Base-by-base conservation (phyloP, 352 stramenopile species). In the Halophytophthora polymorphica region DNA sequence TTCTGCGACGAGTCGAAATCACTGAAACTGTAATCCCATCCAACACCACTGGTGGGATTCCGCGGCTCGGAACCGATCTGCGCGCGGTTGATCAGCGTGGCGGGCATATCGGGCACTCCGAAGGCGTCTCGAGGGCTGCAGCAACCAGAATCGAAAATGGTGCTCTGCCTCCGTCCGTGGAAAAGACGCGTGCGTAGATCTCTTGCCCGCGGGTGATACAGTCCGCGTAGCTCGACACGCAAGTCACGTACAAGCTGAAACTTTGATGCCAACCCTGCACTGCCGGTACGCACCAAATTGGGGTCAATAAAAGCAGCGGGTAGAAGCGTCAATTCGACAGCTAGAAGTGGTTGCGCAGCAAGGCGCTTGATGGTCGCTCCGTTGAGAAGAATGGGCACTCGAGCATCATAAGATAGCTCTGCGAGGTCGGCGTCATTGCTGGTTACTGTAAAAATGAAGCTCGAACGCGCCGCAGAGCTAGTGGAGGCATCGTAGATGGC, bases 1-100 rank as follows among this genome's bases (percentile, higher is more conserved):
- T 93, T 95, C 15, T 44, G 48, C 4, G 28, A 29, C 7, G 37
- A 44, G 4, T 50, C 45, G 3, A 83, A 68, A 38, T 92, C 82
- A 12, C 63, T 63, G 37, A 94, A 93, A 3, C 60, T 64, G 45
- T 91, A 90, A 54, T 93, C 84, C 45, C 58, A 82, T 1, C 84
- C 84, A 8, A 88, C 63, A 2, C 76, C 82, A 21, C 72, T 90
- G 15, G 68, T 86, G 4, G 73, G 66, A 39, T 87, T 86, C 0
- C 45, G 38, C 6, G 66, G 41, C 8, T 74, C 71, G 2, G 70
- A 61, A 17, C 64, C 50, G 33, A 81, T 25, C 13, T 84, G 78
- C 14, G 64, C 50, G 3, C 61, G 53, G 50, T 87, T 89, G 2
- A 81, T 59, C 7, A 78, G 45, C 15, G 77, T 34, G 6, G 58